Conservation (phyloP, 1,284 basidiomycete genomes). For the Pholiota adiposa region DNA sequence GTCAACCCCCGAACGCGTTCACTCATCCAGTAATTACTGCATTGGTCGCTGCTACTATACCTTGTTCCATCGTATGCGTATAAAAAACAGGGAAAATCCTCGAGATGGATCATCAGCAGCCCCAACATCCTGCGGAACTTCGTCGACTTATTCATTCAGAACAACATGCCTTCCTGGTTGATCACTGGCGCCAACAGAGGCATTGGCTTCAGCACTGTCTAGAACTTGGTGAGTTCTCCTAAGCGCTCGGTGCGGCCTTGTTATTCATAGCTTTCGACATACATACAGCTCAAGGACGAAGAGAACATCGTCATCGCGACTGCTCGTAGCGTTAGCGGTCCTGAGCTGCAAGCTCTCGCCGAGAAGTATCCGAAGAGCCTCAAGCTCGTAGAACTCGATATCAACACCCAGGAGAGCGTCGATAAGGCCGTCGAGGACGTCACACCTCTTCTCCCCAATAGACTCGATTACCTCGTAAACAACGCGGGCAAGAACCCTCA, state of each 20-base stretch:
- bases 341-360: conserved; percentile 16
- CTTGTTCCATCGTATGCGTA: background rate
- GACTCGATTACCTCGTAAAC: conserved; percentile 27
- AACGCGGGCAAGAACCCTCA: conserved; percentile 25
- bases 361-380: conserved; percentile 14
- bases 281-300: conserved; percentile 22
- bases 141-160: background rate
- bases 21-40: background rate
- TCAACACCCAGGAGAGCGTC: conserved; percentile 19
- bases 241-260: background rate
- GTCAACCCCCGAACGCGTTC: background rate
- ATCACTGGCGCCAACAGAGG: conserved; percentile 28
- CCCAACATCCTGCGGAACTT: background rate
- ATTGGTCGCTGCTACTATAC: background rate
- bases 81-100: background rate
- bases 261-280: background rate
- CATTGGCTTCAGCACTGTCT: conserved; percentile 22
- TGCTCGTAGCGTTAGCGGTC: conserved; percentile 16
- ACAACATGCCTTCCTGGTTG: conserved; percentile 25
- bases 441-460: conserved; percentile 22
- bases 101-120: background rate
- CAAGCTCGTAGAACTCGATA: conserved; percentile 17
- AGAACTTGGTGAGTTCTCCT: conserved; percentile 17
- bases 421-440: conserved; percentile 17
- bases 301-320: conserved; percentile 26